Evolutionary conservation across 495 filamentous ascomycete genomes (phyloP), one percentile per base, ranked within the genome.

Genomic region (Apodospora peruviana): DNA sequence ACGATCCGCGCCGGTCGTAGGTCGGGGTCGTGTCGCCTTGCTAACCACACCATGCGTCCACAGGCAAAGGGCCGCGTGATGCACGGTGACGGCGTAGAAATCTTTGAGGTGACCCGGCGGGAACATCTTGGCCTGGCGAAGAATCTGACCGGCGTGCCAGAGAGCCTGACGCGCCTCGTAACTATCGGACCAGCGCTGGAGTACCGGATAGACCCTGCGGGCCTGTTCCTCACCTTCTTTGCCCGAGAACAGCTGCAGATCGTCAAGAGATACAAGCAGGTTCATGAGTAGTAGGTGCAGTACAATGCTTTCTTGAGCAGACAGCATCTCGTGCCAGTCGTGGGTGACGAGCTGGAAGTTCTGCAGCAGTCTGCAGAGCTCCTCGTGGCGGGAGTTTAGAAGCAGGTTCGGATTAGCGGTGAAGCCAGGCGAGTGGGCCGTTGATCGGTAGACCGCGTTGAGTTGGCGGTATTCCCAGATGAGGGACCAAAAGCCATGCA

Each of bases 181-280:
- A 14, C 63, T 74, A 1, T 63, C 58, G 1, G 76, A 73, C 81
- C 82, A 85, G 18, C 72, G 61, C 32, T 75, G 67, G 0, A 83
- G 67, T 0, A 65, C 66, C 10, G 76, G 71, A 36, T 76, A 78
- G 7, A 78, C 74, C 2, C 73, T 62, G 3, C 73, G 66, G 1
- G 80, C 76, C 55, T 83, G 79, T 43, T 83, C 76, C 45, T 79
- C 75, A 45, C 80, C 82, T 44, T 83, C 78, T 29, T 81, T 79
- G 0, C 81, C 81, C 0, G 79, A 77, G 43, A 85, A 83, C 1
- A 80, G 73, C 48, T 87, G 81, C 0, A 86, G 71, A 42, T 85
- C 81, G 43, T 84, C 82, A 0, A 84, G 69, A 0, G 79, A 79
- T 50, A 82, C 74, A 59, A 84, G 69, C 0, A 85, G 62, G 51